Conservation (phyloP, 2,329 filamentous ascomycete species). For the Phialophora tarda region DNA sequence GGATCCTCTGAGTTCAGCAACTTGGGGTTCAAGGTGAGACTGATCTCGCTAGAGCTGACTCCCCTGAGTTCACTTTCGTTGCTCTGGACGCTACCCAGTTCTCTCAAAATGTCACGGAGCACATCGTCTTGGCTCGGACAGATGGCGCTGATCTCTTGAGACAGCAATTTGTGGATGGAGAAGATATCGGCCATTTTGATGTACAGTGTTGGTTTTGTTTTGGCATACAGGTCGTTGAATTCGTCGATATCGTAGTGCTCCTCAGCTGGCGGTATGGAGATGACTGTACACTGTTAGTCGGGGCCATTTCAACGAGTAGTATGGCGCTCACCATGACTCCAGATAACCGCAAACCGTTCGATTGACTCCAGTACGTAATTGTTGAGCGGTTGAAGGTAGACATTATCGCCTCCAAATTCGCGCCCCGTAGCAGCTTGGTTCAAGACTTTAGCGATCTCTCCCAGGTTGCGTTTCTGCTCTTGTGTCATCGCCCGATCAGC, state of each 20-base stretch:
- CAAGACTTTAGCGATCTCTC: slow-evolving; percentile 89
- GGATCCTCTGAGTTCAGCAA: slow-evolving; percentile 90
- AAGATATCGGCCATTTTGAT: slow-evolving; percentile 99
- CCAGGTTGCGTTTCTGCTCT: slow-evolving; percentile 88
- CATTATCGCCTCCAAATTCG: slow-evolving; percentile 90
- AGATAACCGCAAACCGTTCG: slow-evolving; percentile 76
- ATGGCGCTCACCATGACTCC: slow-evolving; percentile 62
- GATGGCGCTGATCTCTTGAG: slow-evolving; percentile 75
- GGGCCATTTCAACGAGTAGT: neutral
- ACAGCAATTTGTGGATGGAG: slow-evolving; percentile 87
- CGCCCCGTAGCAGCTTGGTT: slow-evolving; percentile 86
- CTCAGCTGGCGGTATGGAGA: slow-evolving; percentile 85
- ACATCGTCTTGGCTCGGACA: slow-evolving; percentile 84
- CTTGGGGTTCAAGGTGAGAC: slow-evolving; percentile 86
- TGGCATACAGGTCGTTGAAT: slow-evolving; percentile 96
- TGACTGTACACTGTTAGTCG: slow-evolving; percentile 60
- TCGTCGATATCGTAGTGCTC: slow-evolving; percentile 97
- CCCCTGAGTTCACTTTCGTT: slow-evolving; percentile 93
- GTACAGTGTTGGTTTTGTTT: slow-evolving; percentile 96
- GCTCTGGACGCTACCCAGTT: slow-evolving; percentile 92
- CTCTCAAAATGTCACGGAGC: slow-evolving; percentile 87
- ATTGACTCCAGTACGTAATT: slow-evolving; percentile 86
- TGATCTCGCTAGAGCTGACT: slow-evolving; percentile 85
- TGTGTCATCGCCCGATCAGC: slow-evolving; percentile 88
- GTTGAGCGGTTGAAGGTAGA: slow-evolving; percentile 94